Evolutionary conservation across 495 filamentous ascomycete species (phyloP).

Genomic region (Thermochaetoides thermophila): DNA sequence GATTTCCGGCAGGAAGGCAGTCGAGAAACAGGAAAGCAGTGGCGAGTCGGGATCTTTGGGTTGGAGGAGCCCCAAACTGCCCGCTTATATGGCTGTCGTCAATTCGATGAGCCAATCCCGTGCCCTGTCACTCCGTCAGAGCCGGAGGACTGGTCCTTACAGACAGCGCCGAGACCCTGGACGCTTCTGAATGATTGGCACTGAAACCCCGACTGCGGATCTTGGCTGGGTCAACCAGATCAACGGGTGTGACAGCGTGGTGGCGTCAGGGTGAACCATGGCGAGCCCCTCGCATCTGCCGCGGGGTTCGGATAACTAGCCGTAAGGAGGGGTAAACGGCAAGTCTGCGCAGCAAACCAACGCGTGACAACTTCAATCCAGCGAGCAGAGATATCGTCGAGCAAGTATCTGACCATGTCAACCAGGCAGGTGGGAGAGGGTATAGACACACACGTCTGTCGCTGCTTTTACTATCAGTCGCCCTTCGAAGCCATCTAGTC

Average conservation of each 20-base stretch:
- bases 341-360: no score
- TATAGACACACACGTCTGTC: slow-evolving; percentile 2
- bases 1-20: background rate
- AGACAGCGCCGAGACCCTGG: slow-evolving; percentile 2
- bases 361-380: no score
- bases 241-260: background rate
- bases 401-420: slow-evolving; percentile 3
- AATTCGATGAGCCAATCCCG: slow-evolving; percentile 4
- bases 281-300: no score
- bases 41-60: slow-evolving; percentile 2
- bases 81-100: slow-evolving; percentile 1
- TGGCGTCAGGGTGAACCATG: background rate
- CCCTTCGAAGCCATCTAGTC: slow-evolving; percentile 4
- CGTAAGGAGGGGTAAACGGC: slow-evolving; percentile 1
- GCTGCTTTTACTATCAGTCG: slow-evolving; percentile 2
- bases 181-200: background rate
- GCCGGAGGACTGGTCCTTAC: slow-evolving; percentile 12
- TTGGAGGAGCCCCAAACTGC: slow-evolving; percentile 1
- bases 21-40: background rate
- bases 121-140: slow-evolving; percentile 3
- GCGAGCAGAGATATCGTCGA: no score
- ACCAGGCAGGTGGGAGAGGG: slow-evolving; percentile 9
- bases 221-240: background rate
- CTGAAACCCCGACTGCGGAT: background rate
- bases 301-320: background rate